Conservation (phyloP, 2,329 filamentous ascomycete species). For the Corynespora cassiicola region DNA sequence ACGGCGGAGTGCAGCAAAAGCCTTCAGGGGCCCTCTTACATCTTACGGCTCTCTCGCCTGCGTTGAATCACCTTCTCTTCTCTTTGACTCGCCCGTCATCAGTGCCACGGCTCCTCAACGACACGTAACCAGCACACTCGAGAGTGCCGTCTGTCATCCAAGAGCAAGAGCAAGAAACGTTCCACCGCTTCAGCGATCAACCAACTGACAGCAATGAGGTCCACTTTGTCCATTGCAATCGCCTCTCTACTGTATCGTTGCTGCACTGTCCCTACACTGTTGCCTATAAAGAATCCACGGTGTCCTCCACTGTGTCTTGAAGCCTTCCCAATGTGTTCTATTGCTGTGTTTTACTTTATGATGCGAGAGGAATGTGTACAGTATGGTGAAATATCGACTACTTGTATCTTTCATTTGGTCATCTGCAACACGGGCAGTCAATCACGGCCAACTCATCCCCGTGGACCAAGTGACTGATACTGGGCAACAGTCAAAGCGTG, state of each 20-base stretch:
- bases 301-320: not conserved
- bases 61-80: not conserved
- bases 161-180: no score
- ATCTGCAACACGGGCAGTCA: no score
- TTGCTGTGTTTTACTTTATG: no score
- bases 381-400: no score
- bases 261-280: not conserved
- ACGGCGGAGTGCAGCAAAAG: no score
- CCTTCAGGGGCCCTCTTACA: not conserved
- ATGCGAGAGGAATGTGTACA: no score
- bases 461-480: not conserved
- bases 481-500: not conserved
- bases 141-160: no score
- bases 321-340: conserved; percentile 1
- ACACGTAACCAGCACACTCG: no score
- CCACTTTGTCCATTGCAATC: conserved; percentile 6
- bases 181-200: conserved; percentile 2
- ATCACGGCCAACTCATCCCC: not conserved
- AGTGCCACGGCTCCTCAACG: not conserved
- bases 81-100: not conserved
- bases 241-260: not conserved
- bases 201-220: conserved; percentile 1
- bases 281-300: not conserved
- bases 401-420: no score
- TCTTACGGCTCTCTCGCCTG: not conserved